Evolutionary conservation across 2,329 filamentous ascomycete genomes (phyloP).

Genomic region (Fusarium heterosporum): DNA sequence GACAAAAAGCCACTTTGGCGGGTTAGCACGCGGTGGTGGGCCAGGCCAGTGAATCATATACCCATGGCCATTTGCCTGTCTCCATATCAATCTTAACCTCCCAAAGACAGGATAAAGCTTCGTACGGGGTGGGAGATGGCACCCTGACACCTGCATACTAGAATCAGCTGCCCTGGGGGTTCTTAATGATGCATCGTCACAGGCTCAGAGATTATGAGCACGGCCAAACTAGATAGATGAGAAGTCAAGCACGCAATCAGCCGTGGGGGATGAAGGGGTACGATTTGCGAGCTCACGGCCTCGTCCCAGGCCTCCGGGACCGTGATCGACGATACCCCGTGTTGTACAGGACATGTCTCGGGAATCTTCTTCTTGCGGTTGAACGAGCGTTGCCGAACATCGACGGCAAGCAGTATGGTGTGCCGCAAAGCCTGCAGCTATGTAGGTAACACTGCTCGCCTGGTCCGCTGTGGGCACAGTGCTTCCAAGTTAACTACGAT

Average conservation of each 20-base stretch:
- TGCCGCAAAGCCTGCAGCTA: constrained; percentile 9
- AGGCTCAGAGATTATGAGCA: constrained; percentile 7
- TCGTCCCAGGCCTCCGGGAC: constrained; percentile 45
- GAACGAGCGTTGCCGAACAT: constrained; percentile 25
- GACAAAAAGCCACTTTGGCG: constrained; percentile 25
- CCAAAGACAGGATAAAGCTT: neutral
- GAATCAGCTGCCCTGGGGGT: constrained; percentile 15
- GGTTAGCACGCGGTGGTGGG: constrained; percentile 18
- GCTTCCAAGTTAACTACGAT: neutral
- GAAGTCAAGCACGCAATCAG: constrained; percentile 33
- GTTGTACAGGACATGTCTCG: constrained; percentile 41
- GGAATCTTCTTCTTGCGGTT: constrained; percentile 31
- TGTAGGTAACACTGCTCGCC: neutral
- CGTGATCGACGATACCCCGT: constrained; percentile 20
- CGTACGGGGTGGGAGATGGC: neutral
- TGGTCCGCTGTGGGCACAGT: neutral
- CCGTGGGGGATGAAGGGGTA: constrained; percentile 21
- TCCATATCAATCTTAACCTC: constrained; percentile 5
- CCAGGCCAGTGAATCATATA: constrained; percentile 7
- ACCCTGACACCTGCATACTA: constrained; percentile 8
- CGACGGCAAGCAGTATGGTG: constrained; percentile 10
- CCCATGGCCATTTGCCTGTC: constrained; percentile 19
- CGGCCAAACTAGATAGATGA: constrained; percentile 19
- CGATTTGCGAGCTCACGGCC: constrained; percentile 40
- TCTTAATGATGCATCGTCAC: constrained; percentile 20